Base-by-base conservation (phyloP, 306 rosid genomes). In the Styphnolobium japonicum region DNA sequence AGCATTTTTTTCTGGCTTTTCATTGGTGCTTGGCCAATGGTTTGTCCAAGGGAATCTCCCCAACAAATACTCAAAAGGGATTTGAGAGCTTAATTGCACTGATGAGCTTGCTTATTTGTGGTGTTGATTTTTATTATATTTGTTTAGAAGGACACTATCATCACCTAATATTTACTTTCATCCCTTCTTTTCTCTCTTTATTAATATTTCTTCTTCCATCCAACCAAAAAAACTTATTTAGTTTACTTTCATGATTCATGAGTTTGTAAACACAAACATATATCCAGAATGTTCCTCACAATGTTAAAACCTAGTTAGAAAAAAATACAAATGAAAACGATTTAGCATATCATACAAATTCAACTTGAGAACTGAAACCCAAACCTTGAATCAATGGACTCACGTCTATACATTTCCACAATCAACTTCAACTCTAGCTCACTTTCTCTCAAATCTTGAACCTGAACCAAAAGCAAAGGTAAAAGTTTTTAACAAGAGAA, bases 351-450 rank as follows among this genome's bases (percentile, higher is more conserved):
- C 58, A 85, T 60, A 71, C 42, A 85, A 69, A 62, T 49, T 27
- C 58, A 52, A 58, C 62, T 58, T 45, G 27, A 63, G 75, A 60
- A 71, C 58, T 14, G 60, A 68, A 52, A 45, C 61, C 53, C 88
- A 70, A 81, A 96, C 99, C 99, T 91, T 62, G 98, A 83, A 76
- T 93, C 97, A 83, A 90, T 84, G 67, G 95, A 85, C 81, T 96
- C 99, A 67, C 85, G 92, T 83, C 91, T 91, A 86, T 84, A 93
- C 97, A 93, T 93, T 71, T 82, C 94, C 85, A 88, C 55, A 40
- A 96, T 83, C 87, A 96, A 90, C 82, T 85, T 85, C 81, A 91
- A 81, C 78, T 96, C 98, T 31, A 19, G 46, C 48, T 86, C 84
- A 62, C 83, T 84, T 55, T 82, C 90, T 76, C 86, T 87, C 69